Conservation (phyloP, 2,329 filamentous ascomycete genomes). For the Epicoccum sorghinum region DNA sequence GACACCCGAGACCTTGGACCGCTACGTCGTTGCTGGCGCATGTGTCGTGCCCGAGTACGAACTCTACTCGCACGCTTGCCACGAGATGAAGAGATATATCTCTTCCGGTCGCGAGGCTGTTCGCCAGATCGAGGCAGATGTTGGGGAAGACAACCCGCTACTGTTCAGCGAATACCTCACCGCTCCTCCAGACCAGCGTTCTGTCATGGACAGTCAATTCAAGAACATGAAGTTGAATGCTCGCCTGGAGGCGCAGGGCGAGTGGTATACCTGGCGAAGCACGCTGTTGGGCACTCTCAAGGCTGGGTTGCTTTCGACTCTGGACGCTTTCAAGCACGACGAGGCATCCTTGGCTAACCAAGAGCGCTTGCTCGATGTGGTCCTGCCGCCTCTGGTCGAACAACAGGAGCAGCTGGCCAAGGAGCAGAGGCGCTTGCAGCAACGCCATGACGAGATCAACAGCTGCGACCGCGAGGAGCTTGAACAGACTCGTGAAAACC, state of each 20-base stretch:
- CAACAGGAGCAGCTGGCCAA: constrained; percentile 66
- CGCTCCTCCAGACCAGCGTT: constrained; percentile 80
- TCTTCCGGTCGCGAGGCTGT: constrained; percentile 90
- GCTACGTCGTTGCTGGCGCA: constrained; percentile 84
- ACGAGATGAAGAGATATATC: constrained; percentile 96
- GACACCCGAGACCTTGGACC: constrained; percentile 67
- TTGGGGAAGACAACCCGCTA: constrained; percentile 85
- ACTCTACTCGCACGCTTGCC: constrained; percentile 92
- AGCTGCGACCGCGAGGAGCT: constrained; percentile 83
- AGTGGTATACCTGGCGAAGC: constrained; percentile 98
- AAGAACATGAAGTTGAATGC: constrained; percentile 96
- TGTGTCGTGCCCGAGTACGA: constrained; percentile 93
- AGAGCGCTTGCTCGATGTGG: constrained; percentile 69
- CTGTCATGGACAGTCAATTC: constrained; percentile 94
- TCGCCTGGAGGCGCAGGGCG: constrained; percentile 86
- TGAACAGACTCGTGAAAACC: constrained; percentile 70
- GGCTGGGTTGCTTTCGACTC: constrained; percentile 76
- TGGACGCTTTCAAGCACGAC: constrained; percentile 78
- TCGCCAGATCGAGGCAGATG: constrained; percentile 87
- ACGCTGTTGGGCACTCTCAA: constrained; percentile 83
- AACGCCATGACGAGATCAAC: constrained; percentile 74
- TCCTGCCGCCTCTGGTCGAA: constrained; percentile 69
- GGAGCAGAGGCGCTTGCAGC: constrained; percentile 71
- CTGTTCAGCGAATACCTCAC: constrained; percentile 91
- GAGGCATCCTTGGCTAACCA: constrained; percentile 70